Evolutionary conservation across 169 alveolate species (phyloP).

Genomic region (Theileria luwenshuni): DNA sequence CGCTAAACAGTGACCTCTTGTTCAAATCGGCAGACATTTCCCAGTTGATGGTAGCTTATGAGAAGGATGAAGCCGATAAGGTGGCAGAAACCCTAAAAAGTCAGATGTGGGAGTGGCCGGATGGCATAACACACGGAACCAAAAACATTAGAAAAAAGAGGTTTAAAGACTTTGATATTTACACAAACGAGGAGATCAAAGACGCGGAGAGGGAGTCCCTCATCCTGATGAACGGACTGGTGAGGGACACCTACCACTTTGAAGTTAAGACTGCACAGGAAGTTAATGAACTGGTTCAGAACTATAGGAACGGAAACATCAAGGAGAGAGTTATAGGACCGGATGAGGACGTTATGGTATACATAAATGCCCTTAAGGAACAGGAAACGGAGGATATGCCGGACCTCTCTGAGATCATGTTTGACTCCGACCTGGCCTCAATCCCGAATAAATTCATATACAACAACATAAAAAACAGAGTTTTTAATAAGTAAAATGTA

Average conservation of each 20-base stretch:
- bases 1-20: conserved; percentile 81
- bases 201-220: conserved; percentile 79
- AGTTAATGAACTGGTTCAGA: conserved; percentile 54
- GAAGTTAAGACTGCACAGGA: conserved; percentile 68
- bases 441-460: conserved; percentile 26
- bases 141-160: conserved; percentile 78
- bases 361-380: conserved; percentile 55
- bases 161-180: conserved; percentile 77
- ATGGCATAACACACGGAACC: conserved; percentile 84
- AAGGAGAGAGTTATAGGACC: conserved; percentile 68
- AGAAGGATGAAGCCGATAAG: conserved; percentile 60
- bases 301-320: conserved; percentile 55
- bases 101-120: conserved; percentile 86
- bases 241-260: conserved; percentile 68
- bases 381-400: conserved; percentile 32
- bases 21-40: conserved; percentile 81
- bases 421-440: conserved; percentile 35
- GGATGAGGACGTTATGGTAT: conserved; percentile 57
- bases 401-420: conserved; percentile 67
- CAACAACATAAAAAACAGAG: conserved; percentile 7
- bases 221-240: conserved; percentile 45
- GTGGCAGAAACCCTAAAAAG: conserved; percentile 60
- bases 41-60: conserved; percentile 75
- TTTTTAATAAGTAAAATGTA: not conserved
- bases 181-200: conserved; percentile 76